A percentile compares a stretch with the other conserved stretches of the same genome.
phyloP scores from a whole-genome alignment of 345 rosid genomes.

The Litchi chinensis region DNA sequence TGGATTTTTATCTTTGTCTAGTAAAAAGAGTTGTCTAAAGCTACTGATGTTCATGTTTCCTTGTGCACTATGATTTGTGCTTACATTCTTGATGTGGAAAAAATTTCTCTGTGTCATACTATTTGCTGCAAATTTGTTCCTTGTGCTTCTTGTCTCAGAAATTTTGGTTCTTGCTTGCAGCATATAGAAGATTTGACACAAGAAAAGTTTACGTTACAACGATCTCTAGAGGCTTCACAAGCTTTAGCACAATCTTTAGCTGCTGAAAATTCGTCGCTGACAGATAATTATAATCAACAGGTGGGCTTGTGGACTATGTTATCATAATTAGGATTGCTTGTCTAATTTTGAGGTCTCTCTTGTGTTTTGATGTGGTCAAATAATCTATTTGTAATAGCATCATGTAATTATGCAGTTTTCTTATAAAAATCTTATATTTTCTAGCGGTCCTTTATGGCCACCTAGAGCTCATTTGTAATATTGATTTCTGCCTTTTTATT shows the following conservation, averaged over 20 bases:
- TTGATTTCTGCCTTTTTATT: background rate
- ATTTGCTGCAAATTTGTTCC: background rate
- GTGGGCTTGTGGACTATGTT: constrained; percentile 37
- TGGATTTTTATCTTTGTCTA: background rate
- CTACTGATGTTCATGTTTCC: constrained; percentile 4
- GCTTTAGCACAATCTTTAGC: constrained; percentile 93
- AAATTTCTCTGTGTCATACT: background rate
- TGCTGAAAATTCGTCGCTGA: constrained; percentile 89
- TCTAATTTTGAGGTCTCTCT: background rate
- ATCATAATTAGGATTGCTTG: background rate
- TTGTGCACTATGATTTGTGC: background rate
- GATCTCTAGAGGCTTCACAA: constrained; percentile 96
- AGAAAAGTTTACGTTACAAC: constrained; percentile 92
- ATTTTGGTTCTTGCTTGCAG: constrained; percentile 43
- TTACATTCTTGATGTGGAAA: background rate
- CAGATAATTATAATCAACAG: constrained; percentile 95
- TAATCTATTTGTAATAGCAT: background rate
- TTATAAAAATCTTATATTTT: background rate
- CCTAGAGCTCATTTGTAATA: background rate
- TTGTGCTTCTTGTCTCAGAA: background rate
- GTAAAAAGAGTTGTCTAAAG: constrained; percentile 1
- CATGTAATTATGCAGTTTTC: background rate
- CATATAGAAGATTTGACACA: constrained; percentile 98
- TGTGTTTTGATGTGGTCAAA: background rate
- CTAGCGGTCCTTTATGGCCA: background rate